Base-by-base conservation (phyloP, 176 grass and related monocot species). In the bread wheat (Triticum aestivum) region DNA sequence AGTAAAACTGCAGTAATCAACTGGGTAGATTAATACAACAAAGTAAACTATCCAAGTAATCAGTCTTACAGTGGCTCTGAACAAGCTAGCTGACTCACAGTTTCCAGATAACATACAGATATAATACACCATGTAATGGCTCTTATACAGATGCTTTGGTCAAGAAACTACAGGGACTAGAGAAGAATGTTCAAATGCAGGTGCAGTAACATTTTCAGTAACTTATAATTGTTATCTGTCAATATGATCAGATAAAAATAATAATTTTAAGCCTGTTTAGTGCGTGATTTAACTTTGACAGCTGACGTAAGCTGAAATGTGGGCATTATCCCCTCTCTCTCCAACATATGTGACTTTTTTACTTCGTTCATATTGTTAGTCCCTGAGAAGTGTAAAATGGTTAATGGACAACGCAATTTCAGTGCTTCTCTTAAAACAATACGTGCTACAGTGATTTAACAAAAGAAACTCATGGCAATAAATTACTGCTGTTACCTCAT, bases 401-500 rank as follows among this genome's bases (percentile, higher is more conserved):
- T 61, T 42, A 68, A 81, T 9, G 29, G 51, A 78, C 32, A 9
- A 10, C 1, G 63, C 10, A 5, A 71, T 59, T 35, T 38, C 44
- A 69, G 42, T 72, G 39, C 58, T 65, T 49, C 77, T 75, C 38
- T 83, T 32, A 51, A 45, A 47, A 52, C 11, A 62, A 32, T 63
- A 26, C 5, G 9, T 30, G 38, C 49, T 26, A 23, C 15, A 15
- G 13, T 20, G 15, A 52, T 80, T 59, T 13, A 79, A 67, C 5
- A 29, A 63, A 68, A 85, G 65, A 69, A 26, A 86, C 33, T 44
- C 10, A 20, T 35, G 78, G 33, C 32, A 42, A 32, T 58, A 5
- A 9, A 75, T 80, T 69, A 51, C 62, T 88, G 75, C 84, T 67
- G 69, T 83, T 85, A 98, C 97, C 97, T 99, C 97, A n/a, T 99